phyloP scores from a whole-genome alignment of 139 green algal genomes.

The Microglena sp. region DNA sequence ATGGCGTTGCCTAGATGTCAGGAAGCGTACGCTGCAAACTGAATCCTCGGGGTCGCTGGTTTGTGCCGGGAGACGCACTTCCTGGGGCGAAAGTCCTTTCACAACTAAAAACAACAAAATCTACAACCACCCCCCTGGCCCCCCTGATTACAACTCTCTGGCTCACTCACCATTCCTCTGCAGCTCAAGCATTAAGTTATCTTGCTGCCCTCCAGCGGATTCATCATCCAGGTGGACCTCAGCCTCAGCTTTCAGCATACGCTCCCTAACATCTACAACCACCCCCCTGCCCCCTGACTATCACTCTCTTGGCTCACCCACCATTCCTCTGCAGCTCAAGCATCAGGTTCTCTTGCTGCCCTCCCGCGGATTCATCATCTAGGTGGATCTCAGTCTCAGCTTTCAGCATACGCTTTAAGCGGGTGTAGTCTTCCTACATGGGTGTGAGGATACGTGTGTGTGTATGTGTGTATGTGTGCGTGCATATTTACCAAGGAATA shows the following conservation, averaged over 20 bases:
- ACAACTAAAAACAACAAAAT: too few relatives aligned
- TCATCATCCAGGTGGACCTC: constrained; percentile 51
- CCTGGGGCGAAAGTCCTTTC: too few relatives aligned
- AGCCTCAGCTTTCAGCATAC: constrained; percentile 53
- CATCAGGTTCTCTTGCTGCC: constrained; percentile 64
- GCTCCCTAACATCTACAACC: too few relatives aligned
- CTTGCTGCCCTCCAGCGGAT: constrained; percentile 46
- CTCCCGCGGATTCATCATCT: constrained; percentile 43
- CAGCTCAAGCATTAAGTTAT: constrained; percentile 63
- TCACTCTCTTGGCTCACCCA: too few relatives aligned
- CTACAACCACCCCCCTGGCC: background rate
- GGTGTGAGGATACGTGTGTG: background rate
- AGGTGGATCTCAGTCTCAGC: constrained; percentile 50
- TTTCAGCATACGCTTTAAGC: constrained; percentile 44
- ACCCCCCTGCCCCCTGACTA: too few relatives aligned
- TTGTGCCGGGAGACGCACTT: too few relatives aligned
- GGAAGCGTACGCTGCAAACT: too few relatives aligned
- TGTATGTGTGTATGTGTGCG: background rate
- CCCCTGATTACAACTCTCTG: background rate
- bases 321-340: constrained; percentile 50
- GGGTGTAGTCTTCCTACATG: constrained; percentile 28
- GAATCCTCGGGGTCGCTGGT: too few relatives aligned
- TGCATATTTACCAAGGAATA: too few relatives aligned
- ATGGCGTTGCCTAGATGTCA: too few relatives aligned
- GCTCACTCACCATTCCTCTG: too few relatives aligned